phyloP scores from a whole-genome alignment of 805 yeast species.

The Wickerhamomyces queroliae region DNA sequence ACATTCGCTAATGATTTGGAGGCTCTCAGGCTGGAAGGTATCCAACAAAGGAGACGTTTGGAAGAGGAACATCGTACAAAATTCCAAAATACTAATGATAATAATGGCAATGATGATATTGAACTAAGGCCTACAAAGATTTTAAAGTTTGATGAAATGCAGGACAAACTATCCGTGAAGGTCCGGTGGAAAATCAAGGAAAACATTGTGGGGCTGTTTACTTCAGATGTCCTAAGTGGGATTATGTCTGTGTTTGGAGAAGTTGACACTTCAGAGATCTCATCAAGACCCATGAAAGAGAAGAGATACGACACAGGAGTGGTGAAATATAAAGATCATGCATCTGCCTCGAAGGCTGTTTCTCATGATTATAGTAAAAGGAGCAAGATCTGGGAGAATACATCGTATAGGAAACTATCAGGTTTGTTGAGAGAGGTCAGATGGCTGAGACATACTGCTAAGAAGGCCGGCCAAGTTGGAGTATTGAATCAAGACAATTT shows the following conservation, averaged over 20 bases:
- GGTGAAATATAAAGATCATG: constrained; percentile 5
- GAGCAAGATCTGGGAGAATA: constrained; percentile 15
- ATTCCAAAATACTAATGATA: no score
- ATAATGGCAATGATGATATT: not conserved
- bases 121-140: not conserved
- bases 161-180: constrained; percentile 9
- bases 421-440: constrained; percentile 16
- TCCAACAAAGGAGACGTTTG: constrained; percentile 11
- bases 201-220: constrained; percentile 16
- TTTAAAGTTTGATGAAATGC: not conserved
- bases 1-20: constrained; percentile 13
- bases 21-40: constrained; percentile 19
- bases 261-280: constrained; percentile 8
- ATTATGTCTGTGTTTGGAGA: constrained; percentile 20
- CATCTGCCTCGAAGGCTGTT: constrained; percentile 10
- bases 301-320: constrained; percentile 13
- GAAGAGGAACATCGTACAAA: constrained; percentile 10
- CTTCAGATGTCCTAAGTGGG: constrained; percentile 15
- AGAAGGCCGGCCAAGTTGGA: not conserved
- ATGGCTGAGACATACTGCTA: constrained; percentile 5
- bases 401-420: constrained; percentile 16
- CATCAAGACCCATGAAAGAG: constrained; percentile 7
- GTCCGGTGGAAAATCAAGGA: constrained; percentile 20
- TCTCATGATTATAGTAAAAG: constrained; percentile 9
- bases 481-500: constrained; percentile 6